phyloP scores from a whole-genome alignment of 1,139 yeast genomes.

The Spathaspora sp. region DNA sequence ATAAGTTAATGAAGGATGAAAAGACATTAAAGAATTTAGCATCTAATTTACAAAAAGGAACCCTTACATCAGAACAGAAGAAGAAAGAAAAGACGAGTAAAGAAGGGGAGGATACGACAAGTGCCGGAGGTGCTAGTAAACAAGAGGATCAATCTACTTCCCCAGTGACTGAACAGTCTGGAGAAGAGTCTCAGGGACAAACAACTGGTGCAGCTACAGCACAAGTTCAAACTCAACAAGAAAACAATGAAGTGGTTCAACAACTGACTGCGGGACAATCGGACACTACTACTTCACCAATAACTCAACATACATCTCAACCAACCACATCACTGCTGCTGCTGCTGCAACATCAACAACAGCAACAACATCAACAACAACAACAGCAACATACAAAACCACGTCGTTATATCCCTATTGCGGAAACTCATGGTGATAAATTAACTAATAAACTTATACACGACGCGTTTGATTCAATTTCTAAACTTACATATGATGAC shows the following conservation, averaged over 20 bases:
- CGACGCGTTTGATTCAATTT: slow-evolving; percentile 38
- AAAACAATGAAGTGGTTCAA: not conserved
- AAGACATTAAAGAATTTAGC: slow-evolving; percentile 31
- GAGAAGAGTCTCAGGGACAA: slow-evolving; percentile 2
- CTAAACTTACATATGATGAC: slow-evolving; percentile 23
- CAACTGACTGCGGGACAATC: slow-evolving; percentile 2
- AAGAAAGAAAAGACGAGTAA: slow-evolving; percentile 8
- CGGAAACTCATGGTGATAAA: not conserved
- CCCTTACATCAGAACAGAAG: slow-evolving; percentile 18
- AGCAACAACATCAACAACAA: not conserved
- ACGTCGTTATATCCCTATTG: not conserved
- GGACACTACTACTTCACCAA: not conserved
- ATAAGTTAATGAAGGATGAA: slow-evolving; percentile 20
- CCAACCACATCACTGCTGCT: not conserved
- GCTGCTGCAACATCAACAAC: not conserved
- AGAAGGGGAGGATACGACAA: slow-evolving; percentile 5
- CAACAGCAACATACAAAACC: not conserved
- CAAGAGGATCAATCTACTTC: not conserved
- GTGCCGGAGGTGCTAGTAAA: slow-evolving; percentile 5
- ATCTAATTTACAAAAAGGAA: slow-evolving; percentile 29
- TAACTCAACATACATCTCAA: not conserved
- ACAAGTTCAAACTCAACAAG: not conserved
- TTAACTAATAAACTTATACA: slow-evolving; percentile 32
- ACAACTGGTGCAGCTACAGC: slow-evolving; percentile 3
- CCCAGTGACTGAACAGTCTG: not conserved